Evolutionary conservation across 176 grass and related monocot species (phyloP), one percentile per base, ranked within the genome.

Genomic region (Miscanthus lutarioriparius): DNA sequence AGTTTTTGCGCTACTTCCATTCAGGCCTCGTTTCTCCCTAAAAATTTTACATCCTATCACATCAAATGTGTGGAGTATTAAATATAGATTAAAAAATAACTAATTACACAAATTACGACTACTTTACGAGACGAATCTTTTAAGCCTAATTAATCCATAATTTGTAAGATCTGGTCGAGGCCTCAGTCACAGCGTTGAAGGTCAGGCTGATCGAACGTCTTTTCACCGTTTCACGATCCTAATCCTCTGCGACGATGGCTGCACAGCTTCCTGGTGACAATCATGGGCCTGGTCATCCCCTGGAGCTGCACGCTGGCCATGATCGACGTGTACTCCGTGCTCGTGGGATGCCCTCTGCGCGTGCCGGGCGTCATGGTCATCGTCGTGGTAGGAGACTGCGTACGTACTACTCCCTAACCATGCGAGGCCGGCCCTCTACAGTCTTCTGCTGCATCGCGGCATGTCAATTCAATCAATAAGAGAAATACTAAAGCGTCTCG

Each of bases 251-350:
- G 53, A n/a, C 20, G n/a, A n/a, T n/a, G n/a, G 4, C 4, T 28
- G 22, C 0, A 32, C 85, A 98, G 95, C 83, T 98, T 95, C 88
- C 80, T 95, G 27, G 95, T 98, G 11, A 98, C 92, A 10, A 88
- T 94, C 75, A 98, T 98, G 95, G 92, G 95, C 13, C 81, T 95
- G 82, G 44, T 95, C 65, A 80, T 98, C 63, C 95, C 95, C 0
- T 98, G 95, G 95, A 98, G 95, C 89, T 98, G 83, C 43, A 91
- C 91, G 54, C 87, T 98, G 8, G 91, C 92, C 40, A 86, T 98
- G 83, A 85, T 98, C 73, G 92, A 98, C 72, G 51, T 93, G 5
- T 98, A 93, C 83, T 95, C 92, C 70, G 62, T 95, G 4, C 49
- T 93, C 12, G 70, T 85, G 13, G 73, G 92, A 1, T 87, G 68